Evolutionary conservation across 345 rosid species (phyloP).

Genomic region (Linum usitatissimum): DNA sequence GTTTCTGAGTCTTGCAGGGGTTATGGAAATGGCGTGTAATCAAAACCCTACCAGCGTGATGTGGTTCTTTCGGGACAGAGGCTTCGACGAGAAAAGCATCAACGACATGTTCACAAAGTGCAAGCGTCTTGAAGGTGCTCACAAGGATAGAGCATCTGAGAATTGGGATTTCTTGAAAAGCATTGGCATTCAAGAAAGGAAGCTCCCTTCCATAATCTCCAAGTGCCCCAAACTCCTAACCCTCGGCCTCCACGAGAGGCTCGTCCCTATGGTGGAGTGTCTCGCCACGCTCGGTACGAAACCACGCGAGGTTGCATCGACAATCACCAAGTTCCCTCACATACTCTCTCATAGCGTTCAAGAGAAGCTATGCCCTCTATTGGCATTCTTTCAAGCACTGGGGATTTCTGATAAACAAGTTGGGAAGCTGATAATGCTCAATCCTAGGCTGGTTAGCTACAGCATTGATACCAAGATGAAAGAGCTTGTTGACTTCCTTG

Average conservation of each 20-base stretch:
- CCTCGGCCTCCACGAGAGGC: slow-evolving; percentile 50
- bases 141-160: slow-evolving; percentile 49
- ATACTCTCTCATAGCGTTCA: slow-evolving; percentile 67
- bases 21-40: slow-evolving; percentile 40
- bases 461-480: slow-evolving; percentile 58
- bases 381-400: slow-evolving; percentile 68
- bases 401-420: slow-evolving; percentile 67
- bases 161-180: slow-evolving; percentile 55
- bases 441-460: slow-evolving; percentile 73
- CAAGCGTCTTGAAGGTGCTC: slow-evolving; percentile 48
- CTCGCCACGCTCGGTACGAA: slow-evolving; percentile 42
- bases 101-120: slow-evolving; percentile 48
- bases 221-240: slow-evolving; percentile 65
- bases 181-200: slow-evolving; percentile 61
- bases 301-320: slow-evolving; percentile 50
- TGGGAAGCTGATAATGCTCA: slow-evolving; percentile 52
- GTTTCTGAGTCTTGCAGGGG: slow-evolving; percentile 10
- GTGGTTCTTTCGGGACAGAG: slow-evolving; percentile 60
- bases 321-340: slow-evolving; percentile 58
- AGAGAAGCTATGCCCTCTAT: slow-evolving; percentile 73
- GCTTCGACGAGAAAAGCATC: slow-evolving; percentile 48
- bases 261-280: slow-evolving; percentile 59
- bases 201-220: slow-evolving; percentile 51
- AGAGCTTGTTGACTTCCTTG: slow-evolving; percentile 43
- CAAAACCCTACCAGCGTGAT: slow-evolving; percentile 38